These are phyloP conservation scores for Hymenoscyphus linearis DNA, from an alignment of 2,329 filamentous ascomycete species.

Conservation along the genomic window DNA sequence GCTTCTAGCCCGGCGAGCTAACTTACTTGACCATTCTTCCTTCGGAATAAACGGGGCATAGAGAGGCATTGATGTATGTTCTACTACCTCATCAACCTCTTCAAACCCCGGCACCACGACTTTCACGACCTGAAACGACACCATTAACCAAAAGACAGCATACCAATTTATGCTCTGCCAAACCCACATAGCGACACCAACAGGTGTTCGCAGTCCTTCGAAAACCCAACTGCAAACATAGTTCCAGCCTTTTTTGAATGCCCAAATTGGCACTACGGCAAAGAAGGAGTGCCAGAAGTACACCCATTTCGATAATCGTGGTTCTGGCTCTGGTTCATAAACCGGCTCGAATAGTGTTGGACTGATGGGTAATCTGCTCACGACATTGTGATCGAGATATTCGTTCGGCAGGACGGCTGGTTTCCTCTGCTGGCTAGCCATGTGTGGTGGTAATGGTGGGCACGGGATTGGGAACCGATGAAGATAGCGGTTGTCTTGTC, in stretches of 20 bases:
- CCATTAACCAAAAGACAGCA: neutral
- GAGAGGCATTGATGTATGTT: neutral
- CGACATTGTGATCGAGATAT: neutral
- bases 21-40: neutral
- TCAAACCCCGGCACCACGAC: neutral
- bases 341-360: neutral
- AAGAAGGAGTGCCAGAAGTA: neutral
- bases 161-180: neutral
- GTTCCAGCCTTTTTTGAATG: neutral
- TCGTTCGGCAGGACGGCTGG: neutral
- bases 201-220: neutral
- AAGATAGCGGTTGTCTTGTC: neutral
- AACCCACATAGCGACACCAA: neutral
- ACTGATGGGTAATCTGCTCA: neutral
- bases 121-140: neutral
- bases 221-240: neutral
- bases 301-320: neutral
- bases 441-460: neutral
- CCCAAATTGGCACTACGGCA: neutral
- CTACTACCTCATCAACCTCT: neutral
- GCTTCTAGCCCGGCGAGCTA: neutral
- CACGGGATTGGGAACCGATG: neutral
- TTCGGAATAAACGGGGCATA: neutral
- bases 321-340: neutral
- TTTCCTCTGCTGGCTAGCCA: neutral